A percentile compares a stretch with the other conserved stretches of the same genome.
Conservation (phyloP, 129 eudicot species). For the Arctium minus region DNA sequence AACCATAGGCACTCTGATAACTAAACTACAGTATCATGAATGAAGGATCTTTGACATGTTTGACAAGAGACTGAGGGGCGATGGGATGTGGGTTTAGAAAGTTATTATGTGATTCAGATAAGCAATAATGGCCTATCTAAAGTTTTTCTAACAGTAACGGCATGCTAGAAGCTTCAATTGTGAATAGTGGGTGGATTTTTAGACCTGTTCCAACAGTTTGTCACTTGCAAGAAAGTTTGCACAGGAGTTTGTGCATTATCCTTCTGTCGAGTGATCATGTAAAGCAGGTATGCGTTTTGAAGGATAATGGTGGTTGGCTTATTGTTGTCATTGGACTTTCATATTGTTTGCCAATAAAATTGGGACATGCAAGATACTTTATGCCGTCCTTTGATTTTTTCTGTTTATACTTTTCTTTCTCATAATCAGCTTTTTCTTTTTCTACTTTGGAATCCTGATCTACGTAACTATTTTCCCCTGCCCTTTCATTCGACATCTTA, state of each 20-base stretch:
- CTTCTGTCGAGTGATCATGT: neutral
- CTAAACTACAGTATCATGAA: neutral
- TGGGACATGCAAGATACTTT: neutral
- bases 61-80: neutral
- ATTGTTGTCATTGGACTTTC: neutral
- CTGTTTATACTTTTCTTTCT: neutral
- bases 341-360: neutral
- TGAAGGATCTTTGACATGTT: neutral
- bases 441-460: constrained; percentile 9
- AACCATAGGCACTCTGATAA: neutral
- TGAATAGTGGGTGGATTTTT: neutral
- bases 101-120: too few relatives aligned
- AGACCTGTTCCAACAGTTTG: neutral
- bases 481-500: neutral
- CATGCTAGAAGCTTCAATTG: neutral
- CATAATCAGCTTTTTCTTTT: neutral
- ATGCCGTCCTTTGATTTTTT: neutral
- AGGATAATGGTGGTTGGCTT: neutral
- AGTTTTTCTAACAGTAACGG: neutral
- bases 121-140: constrained; percentile 4
- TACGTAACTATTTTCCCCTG: neutral
- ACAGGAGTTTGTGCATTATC: constrained; percentile 1
- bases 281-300: neutral
- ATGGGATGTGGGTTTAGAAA: neutral
- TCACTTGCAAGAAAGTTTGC: neutral